Conservation (phyloP, 1,284 basidiomycete genomes). For the Apiotrichum montevideense region DNA sequence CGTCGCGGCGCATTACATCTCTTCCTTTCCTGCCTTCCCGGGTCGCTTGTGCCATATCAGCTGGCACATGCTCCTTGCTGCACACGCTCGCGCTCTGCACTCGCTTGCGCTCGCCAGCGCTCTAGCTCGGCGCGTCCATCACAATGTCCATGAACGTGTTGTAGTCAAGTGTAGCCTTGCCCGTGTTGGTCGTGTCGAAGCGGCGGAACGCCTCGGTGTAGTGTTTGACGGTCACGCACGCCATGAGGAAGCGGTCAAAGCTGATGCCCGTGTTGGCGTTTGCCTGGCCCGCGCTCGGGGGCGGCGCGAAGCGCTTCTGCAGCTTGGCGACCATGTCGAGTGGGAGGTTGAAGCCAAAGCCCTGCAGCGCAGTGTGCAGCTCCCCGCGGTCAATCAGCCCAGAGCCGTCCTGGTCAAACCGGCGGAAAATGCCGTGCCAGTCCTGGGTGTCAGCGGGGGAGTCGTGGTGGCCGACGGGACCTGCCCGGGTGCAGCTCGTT, state of each 20-base stretch:
- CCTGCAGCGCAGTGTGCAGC: conserved; percentile 44
- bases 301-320: conserved; percentile 45
- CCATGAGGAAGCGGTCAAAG: conserved; percentile 49
- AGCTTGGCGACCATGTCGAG: conserved; percentile 43
- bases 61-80: too few species aligned
- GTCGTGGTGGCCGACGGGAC: neutral
- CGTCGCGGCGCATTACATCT: too few species aligned
- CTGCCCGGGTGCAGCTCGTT: too few species aligned
- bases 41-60: too few species aligned
- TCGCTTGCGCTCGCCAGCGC: too few species aligned
- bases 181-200: conserved; percentile 37
- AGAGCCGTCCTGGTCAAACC: conserved; percentile 45
- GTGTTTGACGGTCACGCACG: conserved; percentile 49
- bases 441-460: conserved; percentile 27
- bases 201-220: conserved; percentile 45
- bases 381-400: conserved; percentile 46
- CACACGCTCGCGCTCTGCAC: too few species aligned
- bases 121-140: conserved; percentile 34
- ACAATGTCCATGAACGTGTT: conserved; percentile 43
- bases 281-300: conserved; percentile 28
- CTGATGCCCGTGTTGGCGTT: conserved; percentile 29
- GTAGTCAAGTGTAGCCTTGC: conserved; percentile 42
- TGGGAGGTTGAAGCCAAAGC: conserved; percentile 46
- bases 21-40: too few species aligned
- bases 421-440: conserved; percentile 47